Base-by-base conservation (phyloP, 345 rosid genomes). In the Populus pruinosa region DNA sequence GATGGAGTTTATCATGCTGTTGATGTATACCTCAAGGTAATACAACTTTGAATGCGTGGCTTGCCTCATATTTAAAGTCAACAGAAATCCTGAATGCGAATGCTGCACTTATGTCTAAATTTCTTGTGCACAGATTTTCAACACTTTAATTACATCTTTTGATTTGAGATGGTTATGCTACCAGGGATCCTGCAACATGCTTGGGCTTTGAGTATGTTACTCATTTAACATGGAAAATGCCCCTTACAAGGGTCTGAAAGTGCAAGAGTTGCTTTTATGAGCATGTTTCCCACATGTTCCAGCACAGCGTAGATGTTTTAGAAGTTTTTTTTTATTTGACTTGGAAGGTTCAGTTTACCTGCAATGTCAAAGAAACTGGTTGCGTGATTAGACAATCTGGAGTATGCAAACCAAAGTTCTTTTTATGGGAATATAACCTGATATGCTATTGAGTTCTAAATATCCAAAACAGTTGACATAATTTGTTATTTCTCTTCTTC, bases 1-100 rank as follows among this genome's bases (percentile, higher is more conserved):
- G 99, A 95, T 72, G 97, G 99, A 61, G 81, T 95, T 69, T 95
- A 95, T 83, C 97, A 89, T 16, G 96, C 98, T 36, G 90, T 90
- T 53, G 99, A 95, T 77, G 87, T 92, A 76, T 95, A 82, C 77
- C 90, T 95, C 65, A 95, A 93, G 99, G 99, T 93, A 87, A 75
- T 20, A 4, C 35, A 43, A 38, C 39, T 16, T 11, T 38, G 53
- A 36, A 13, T 27, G 39, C 18, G 12, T 69, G 12, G 71, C 29
- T 67, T 36, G 0, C 39, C 44, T 33, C 47, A 17, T 67, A 13
- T 10, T 36, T 35, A 10, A 67, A 38, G 13, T 38, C 18, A 20
- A 67, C 2, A 44, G 35, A 16, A 63, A 21, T 39, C 47, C 27
- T 33, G 21, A 68, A 35, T 25, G 27, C 66, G 35, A 33, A 29